These are phyloP conservation scores for Clonostachys rhizophaga DNA, from an alignment of 2,329 filamentous ascomycete genomes.

Conservation along the genomic window DNA sequence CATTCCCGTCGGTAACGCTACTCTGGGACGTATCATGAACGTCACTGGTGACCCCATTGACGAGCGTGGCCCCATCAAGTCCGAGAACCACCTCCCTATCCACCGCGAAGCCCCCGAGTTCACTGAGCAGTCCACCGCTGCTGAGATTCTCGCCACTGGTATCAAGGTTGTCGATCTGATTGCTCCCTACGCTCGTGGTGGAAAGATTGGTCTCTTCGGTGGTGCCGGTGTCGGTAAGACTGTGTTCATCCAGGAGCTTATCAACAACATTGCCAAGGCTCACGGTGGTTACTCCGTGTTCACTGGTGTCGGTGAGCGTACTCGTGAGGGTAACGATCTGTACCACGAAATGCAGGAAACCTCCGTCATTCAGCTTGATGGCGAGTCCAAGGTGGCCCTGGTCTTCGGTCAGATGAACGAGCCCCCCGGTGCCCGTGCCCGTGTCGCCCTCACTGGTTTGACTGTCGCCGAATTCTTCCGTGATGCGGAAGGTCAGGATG, in stretches of 20 bases:
- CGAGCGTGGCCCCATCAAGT: constrained; percentile 97
- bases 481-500: constrained; percentile 76
- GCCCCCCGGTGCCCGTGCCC: constrained; percentile 97
- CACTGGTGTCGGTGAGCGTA: constrained; percentile 99
- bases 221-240: constrained; percentile 99
- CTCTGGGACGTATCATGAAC: constrained; percentile 99
- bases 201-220: constrained; percentile 99
- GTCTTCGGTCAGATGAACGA: constrained; percentile 99
- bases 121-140: constrained; percentile 90
- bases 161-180: constrained; percentile 99
- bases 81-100: constrained; percentile 80
- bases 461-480: constrained; percentile 83
- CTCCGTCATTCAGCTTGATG: constrained; percentile 97
- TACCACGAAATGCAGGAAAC: constrained; percentile 99
- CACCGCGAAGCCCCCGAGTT: constrained; percentile 92
- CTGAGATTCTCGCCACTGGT: constrained; percentile 96
- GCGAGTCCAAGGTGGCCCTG: constrained; percentile 98
- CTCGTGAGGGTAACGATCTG: constrained; percentile 99
- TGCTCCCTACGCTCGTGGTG: constrained; percentile 99
- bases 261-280: constrained; percentile 99
- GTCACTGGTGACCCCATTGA: constrained; percentile 99
- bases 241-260: constrained; percentile 99
- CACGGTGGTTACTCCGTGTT: constrained; percentile 99
- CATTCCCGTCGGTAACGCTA: constrained; percentile 90
- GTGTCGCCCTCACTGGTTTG: constrained; percentile 90